Conservation (phyloP, 192 early-diverging fungal species). For the Coemansia sp. region DNA sequence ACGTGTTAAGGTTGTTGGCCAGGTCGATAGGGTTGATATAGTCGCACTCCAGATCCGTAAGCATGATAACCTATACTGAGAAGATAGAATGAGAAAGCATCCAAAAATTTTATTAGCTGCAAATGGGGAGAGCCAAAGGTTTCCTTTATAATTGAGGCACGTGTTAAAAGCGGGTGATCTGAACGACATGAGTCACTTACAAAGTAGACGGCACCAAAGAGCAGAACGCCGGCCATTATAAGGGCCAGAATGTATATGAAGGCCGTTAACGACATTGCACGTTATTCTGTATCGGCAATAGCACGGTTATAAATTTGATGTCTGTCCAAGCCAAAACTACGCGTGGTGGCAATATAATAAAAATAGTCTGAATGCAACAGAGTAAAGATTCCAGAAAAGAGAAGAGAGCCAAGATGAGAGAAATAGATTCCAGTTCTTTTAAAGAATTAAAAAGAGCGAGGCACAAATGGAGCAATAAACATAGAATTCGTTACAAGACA, state of each 20-base stretch:
- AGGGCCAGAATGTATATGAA: constrained; percentile 86
- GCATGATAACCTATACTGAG: constrained; percentile 64
- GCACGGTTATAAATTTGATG: background rate
- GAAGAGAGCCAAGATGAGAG: background rate
- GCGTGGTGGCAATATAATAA: background rate
- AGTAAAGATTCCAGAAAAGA: background rate
- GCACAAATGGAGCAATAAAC: background rate
- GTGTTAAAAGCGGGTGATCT: too few relatives aligned
- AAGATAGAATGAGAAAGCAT: background rate
- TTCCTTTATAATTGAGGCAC: too few relatives aligned
- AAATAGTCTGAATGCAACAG: constrained; percentile 5
- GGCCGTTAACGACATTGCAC: constrained; percentile 44
- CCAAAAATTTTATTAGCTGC: background rate
- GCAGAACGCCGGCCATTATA: constrained; percentile 85
- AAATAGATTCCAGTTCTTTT: background rate
- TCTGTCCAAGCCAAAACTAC: background rate
- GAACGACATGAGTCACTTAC: constrained; percentile 18
- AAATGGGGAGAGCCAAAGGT: background rate
- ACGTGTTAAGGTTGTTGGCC: constrained; percentile 94
- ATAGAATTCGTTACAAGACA: background rate
- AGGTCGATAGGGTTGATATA: constrained; percentile 99
- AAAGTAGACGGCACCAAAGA: constrained; percentile 97
- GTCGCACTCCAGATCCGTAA: constrained; percentile 89
- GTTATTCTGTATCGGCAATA: background rate
- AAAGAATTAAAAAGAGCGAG: background rate